Base-by-base conservation (phyloP, 306 rosid genomes). In the Quercus mongolica region DNA sequence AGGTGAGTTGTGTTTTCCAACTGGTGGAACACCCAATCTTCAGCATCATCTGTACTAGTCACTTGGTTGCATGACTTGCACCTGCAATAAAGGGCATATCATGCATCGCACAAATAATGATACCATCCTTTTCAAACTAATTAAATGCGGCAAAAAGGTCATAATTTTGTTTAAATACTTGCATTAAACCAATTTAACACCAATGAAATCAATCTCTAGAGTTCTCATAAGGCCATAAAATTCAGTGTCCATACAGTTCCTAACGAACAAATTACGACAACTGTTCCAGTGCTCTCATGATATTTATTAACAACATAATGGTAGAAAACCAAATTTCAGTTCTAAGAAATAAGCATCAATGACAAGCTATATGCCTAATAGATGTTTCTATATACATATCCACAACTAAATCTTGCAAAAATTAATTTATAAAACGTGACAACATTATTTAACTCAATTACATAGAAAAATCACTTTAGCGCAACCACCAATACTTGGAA, bases 1-100 rank as follows among this genome's bases (percentile, higher is more conserved):
- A 95, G 94, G 89, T 95, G 98, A 58, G 89, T 86, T 0, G 94
- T 93, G 84, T 92, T 93, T 85, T 93, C 99, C 56, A 95, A 88
- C 84, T 95, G 99, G 79, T 84, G 80, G 80, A 89, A 92, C 69
- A 93, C 94, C 99, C 99, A 95, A 69, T 93, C 97, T 81, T 95
- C 98, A 38, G 93, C 94, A 76, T 93, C 96, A 75, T 93, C 91
- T 18, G 94, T 85, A 74, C 92, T 95, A 13, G 96, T 89, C 79
- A 87, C 96, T 65, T 89, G 96, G 84, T 93, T 93, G 89, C 99
- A 95, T 33, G 97, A 92, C 83, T 93, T 95, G 87, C 99, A 95
- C 90, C 99, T 95, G 87, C 74, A 77, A 76, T 7, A n/a, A 73
- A 84, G 59, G 75, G 74, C 71, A 30, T 74, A 19, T 30, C 56